Percentiles rank a stretch among this genome's conserved stretches.
Conservation (phyloP, 2,329 filamentous ascomycete genomes). For the Trichoderma guizhouense region DNA sequence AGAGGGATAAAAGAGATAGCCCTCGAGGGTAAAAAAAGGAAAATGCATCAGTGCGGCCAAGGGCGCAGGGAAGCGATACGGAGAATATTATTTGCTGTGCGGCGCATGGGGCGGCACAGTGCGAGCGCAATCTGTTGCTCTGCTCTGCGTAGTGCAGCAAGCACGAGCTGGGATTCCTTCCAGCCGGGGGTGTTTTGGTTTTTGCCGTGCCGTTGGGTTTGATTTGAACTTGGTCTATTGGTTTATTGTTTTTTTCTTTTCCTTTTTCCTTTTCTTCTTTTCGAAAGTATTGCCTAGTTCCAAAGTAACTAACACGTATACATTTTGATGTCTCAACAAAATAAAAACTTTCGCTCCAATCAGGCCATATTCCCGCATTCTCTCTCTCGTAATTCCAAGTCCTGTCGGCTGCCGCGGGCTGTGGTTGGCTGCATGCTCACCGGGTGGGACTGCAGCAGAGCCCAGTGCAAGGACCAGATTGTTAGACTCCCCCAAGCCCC, state of each 20-base stretch:
- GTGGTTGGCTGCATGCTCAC: constrained; percentile 2
- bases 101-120: constrained; percentile 5
- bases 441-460: neutral
- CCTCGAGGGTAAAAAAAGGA: neutral
- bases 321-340: neutral
- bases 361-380: too few relatives aligned
- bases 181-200: neutral
- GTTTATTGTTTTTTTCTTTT: neutral
- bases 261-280: neutral
- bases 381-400: too few relatives aligned
- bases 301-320: neutral
- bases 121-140: constrained; percentile 13
- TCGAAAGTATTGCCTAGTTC: neutral
- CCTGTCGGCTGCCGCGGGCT: neutral
- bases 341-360: too few relatives aligned
- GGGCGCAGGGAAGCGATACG: neutral
- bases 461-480: neutral
- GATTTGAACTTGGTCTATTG: neutral
- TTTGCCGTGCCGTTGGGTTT: neutral
- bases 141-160: neutral
- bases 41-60: neutral
- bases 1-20: neutral
- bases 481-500: neutral
- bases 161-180: neutral
- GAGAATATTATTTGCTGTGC: constrained; percentile 8